A percentile compares a stretch with the other conserved stretches of the same genome.
Conservation (phyloP, 768 basidiomycete genomes). For the Russula lepida region DNA sequence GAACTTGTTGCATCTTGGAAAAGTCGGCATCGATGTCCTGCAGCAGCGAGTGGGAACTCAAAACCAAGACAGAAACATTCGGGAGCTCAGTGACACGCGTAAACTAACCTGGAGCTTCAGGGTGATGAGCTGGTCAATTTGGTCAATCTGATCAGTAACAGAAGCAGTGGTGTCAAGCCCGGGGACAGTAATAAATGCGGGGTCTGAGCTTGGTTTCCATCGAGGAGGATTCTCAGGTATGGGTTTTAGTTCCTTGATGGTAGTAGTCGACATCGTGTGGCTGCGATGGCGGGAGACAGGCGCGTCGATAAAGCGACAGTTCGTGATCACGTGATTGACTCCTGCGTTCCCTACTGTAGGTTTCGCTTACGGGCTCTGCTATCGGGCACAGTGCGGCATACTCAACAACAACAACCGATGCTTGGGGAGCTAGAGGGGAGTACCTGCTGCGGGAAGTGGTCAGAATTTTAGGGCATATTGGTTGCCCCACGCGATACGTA, state of each 20-base stretch:
- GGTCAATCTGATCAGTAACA: conserved; percentile 78
- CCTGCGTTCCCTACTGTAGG: neutral
- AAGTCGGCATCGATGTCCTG: conserved; percentile 93
- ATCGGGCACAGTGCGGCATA: neutral
- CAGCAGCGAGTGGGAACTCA: neutral
- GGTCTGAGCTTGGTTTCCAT: conserved; percentile 61
- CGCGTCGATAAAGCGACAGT: neutral
- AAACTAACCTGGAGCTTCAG: conserved; percentile 72
- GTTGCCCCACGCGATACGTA: neutral
- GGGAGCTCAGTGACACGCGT: conserved; percentile 7
- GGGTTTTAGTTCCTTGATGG: conserved; percentile 25
- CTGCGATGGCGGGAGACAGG: too few species aligned
- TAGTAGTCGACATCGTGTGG: neutral
- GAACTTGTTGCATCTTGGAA: conserved; percentile 76
- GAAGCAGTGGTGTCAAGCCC: conserved; percentile 65
- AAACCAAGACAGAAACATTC: neutral
- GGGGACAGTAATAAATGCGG: conserved; percentile 55
- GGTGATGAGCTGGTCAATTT: conserved; percentile 93
- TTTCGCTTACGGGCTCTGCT: neutral
- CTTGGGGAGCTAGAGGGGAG: neutral
- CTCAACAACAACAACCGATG: neutral
- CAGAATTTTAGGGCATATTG: neutral
- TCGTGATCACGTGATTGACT: neutral
- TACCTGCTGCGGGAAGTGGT: neutral
- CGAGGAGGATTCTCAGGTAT: conserved; percentile 55